These are phyloP conservation scores for Phytophthora multivora DNA, from an alignment of 352 stramenopile genomes.

Conservation along the genomic window DNA sequence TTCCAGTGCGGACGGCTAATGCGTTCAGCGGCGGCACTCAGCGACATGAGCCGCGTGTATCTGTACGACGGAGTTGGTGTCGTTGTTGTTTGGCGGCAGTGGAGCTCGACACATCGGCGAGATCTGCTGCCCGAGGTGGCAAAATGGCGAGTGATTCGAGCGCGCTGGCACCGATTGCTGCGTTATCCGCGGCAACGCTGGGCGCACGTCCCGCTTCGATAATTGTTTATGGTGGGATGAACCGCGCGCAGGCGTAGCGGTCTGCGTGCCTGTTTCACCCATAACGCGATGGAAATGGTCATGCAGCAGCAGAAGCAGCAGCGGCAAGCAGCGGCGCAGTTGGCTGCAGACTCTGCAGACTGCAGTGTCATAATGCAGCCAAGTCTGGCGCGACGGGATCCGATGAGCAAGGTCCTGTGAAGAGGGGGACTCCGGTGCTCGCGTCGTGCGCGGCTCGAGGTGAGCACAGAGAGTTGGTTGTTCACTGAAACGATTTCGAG, in stretches of 20 bases:
- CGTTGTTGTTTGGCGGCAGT: background rate
- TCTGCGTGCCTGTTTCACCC: conserved; percentile 2
- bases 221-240: conserved; percentile 29
- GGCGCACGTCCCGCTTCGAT: conserved; percentile 15
- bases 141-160: background rate
- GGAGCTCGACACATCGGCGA: background rate
- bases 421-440: conserved; percentile 4
- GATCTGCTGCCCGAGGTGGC: background rate
- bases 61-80: conserved; percentile 5
- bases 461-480: conserved; percentile 31
- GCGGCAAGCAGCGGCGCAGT: too few relatives aligned
- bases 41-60: conserved; percentile 7
- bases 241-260: conserved; percentile 3
- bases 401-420: conserved; percentile 14
- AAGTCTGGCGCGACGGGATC: conserved; percentile 17
- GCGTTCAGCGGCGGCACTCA: conserved; percentile 6
- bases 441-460: background rate
- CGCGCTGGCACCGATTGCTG: conserved; percentile 10
- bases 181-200: background rate
- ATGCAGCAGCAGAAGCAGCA: background rate
- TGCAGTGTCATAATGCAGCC: conserved; percentile 12
- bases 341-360: background rate
- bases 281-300: background rate
- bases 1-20: conserved; percentile 19
- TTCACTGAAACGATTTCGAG: conserved; percentile 34